phyloP scores from a whole-genome alignment of 768 basidiomycete genomes.

The Pisolithus orientalis region DNA sequence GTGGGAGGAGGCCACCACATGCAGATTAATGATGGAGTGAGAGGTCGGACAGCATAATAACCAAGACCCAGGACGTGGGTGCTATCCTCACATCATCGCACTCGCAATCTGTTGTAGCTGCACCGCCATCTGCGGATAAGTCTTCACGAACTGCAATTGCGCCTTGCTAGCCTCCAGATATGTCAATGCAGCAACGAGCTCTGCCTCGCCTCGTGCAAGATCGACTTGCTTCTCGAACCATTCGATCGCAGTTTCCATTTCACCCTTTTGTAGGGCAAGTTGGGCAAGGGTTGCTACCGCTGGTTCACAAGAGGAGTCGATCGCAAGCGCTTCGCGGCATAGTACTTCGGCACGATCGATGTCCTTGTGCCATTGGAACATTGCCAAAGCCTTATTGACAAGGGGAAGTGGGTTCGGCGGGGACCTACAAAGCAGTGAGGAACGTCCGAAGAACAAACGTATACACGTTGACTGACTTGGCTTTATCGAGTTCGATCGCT shows the following conservation, averaged over 20 bases:
- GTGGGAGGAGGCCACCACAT: too few species aligned
- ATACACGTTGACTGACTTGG: conserved; percentile 42
- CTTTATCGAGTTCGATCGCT: conserved; percentile 82
- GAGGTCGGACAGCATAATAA: too few species aligned
- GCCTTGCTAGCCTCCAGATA: conserved; percentile 78
- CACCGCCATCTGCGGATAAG: conserved; percentile 81
- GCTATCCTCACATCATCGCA: conserved; percentile 25
- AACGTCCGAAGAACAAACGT: not conserved
- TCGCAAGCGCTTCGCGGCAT: conserved; percentile 79
- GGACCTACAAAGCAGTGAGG: conserved; percentile 25
- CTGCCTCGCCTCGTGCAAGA: conserved; percentile 85
- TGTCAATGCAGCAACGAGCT: conserved; percentile 72
- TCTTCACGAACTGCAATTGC: conserved; percentile 76
- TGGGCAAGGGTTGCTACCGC: conserved; percentile 96
- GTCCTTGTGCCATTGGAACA: conserved; percentile 96
- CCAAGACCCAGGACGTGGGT: too few species aligned
- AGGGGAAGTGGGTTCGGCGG: conserved; percentile 84
- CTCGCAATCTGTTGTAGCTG: conserved; percentile 49
- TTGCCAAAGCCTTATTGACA: conserved; percentile 95
- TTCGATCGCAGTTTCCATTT: conserved; percentile 77
- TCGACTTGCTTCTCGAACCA: conserved; percentile 83
- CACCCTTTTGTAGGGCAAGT: conserved; percentile 83
- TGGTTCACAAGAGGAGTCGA: conserved; percentile 93
- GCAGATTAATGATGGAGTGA: too few species aligned
- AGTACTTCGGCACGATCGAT: conserved; percentile 73